phyloP scores from a whole-genome alignment of 2,329 filamentous ascomycete species.

The Ramularia endophylla region DNA sequence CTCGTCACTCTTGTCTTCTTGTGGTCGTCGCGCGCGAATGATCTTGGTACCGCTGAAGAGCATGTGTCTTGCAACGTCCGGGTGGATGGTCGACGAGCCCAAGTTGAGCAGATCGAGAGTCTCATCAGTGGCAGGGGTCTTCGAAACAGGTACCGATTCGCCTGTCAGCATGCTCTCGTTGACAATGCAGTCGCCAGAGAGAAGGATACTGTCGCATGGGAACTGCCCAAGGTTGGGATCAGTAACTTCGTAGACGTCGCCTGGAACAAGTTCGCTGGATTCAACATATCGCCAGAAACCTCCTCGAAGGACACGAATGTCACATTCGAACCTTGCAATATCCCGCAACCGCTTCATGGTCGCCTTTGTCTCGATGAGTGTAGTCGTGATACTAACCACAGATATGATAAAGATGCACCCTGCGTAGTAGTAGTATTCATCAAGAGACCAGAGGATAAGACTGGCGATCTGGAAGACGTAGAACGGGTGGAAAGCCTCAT shows the following conservation, averaged over 20 bases:
- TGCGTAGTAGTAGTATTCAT: slow-evolving; percentile 98
- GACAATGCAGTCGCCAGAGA: slow-evolving; percentile 94
- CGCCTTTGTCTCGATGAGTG: slow-evolving; percentile 81
- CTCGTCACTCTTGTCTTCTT: slow-evolving; percentile 79
- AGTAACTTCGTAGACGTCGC: slow-evolving; percentile 94
- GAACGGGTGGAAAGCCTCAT: slow-evolving; percentile 96
- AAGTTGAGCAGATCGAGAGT: slow-evolving; percentile 71
- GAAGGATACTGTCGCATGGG: slow-evolving; percentile 83
- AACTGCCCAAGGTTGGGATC: slow-evolving; percentile 85
- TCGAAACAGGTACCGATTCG: slow-evolving; percentile 95
- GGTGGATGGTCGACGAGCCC: slow-evolving; percentile 72
- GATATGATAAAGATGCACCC: slow-evolving; percentile 94
- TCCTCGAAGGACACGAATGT: slow-evolving; percentile 85
- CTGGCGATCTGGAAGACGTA: slow-evolving; percentile 98
- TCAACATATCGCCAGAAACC: slow-evolving; percentile 91
- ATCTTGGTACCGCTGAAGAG: slow-evolving; percentile 95
- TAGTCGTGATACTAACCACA: slow-evolving; percentile 81
- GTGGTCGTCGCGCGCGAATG: slow-evolving; percentile 79
- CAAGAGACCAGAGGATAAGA: slow-evolving; percentile 86
- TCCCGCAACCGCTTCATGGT: slow-evolving; percentile 89
- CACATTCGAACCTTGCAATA: slow-evolving; percentile 91
- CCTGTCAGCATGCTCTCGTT: slow-evolving; percentile 99
- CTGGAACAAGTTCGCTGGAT: slow-evolving; percentile 84
- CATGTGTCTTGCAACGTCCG: slow-evolving; percentile 80
- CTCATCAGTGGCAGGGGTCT: slow-evolving; percentile 75